Base-by-base conservation (phyloP, 2,329 filamentous ascomycete species). In the Aspergillus pseudonomiae region DNA sequence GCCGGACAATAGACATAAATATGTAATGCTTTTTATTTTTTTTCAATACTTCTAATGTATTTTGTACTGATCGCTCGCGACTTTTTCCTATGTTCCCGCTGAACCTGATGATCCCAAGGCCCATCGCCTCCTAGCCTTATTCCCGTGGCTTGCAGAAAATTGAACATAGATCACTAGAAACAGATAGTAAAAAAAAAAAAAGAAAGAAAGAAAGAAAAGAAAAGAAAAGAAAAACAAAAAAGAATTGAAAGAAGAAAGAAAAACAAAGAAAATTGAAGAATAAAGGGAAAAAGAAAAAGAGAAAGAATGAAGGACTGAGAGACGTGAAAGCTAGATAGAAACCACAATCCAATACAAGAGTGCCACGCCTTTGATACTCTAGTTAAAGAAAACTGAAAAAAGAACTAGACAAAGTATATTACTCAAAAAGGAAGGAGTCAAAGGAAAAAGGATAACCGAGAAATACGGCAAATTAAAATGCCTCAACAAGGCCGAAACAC, bases 361-460 rank as follows among this genome's bases (percentile, higher is more conserved):
- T n/a, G 52, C 32, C 52, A 36, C 34, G 9, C 52, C 52, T 55
- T 55, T 36, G 32, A 39, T 9, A 39, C 30, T 28, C 52, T 55
- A 36, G 14, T 6, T 55, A 55, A 55, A 54, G 30, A 39, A 16
- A 53, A 4, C 3, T 10, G 16, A 48, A 60, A 30, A 32, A 57
- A 61, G 26, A 19, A 32, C 26, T 28, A 63, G 32, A 21, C 32
- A 12, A 39, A 26, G 32, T 39, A 32, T 55, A 55, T 55, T 34
- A 39, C 28, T 32, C 16, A 53, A 39, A 21, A 21, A 55, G 45
- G 21, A 62, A 39, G 54, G 32, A 56, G 41, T 16, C 48, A 48
- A 60, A 43, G 53, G 19, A 24, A 52, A 52, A 53, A 34, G 32
- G 39, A 52, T 21, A 55, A 60, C 58, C 26, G 43, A 61, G 46